Evolutionary conservation across 805 yeast genomes (phyloP).

Genomic region (Cyberlindnera sargentensis): DNA sequence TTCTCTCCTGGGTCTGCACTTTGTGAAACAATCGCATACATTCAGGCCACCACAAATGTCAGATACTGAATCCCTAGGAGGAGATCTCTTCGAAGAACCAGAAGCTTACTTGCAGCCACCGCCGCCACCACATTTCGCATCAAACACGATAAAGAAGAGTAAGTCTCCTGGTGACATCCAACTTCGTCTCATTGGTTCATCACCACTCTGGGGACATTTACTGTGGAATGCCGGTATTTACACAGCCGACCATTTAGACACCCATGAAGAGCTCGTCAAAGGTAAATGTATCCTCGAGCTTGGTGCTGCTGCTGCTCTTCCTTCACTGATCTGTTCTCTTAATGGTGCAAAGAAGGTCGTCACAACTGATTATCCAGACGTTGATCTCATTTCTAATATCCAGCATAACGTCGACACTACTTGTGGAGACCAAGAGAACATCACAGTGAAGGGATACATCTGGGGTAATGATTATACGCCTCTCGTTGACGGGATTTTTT

Average conservation of each 20-base stretch:
- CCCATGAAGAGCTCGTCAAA: slow-evolving; percentile 40
- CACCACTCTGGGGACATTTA: slow-evolving; percentile 95
- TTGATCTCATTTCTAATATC: slow-evolving; percentile 71
- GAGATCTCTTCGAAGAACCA: slow-evolving; percentile 69
- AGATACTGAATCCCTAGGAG: slow-evolving; percentile 29
- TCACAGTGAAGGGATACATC: slow-evolving; percentile 61
- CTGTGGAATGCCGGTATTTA: slow-evolving; percentile 92
- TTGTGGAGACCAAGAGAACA: slow-evolving; percentile 21
- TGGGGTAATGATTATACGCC: slow-evolving; percentile 58
- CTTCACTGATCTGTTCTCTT: slow-evolving; percentile 67
- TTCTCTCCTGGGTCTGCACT: too few relatives aligned
- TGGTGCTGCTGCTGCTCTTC: slow-evolving; percentile 95
- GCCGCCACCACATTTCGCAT: slow-evolving; percentile 57
- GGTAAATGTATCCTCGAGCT: slow-evolving; percentile 74
- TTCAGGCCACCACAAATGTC: slow-evolving; percentile 25
- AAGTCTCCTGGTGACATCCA: slow-evolving; percentile 41
- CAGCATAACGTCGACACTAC: slow-evolving; percentile 54
- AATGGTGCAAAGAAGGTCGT: slow-evolving; percentile 69
- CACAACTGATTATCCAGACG: slow-evolving; percentile 91
- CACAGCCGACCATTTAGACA: slow-evolving; percentile 76
- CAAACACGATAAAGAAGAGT: slow-evolving; percentile 45
- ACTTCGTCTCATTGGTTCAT: slow-evolving; percentile 74
- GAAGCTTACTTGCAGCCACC: slow-evolving; percentile 57
- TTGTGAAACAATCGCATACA: too few relatives aligned
- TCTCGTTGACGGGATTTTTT: slow-evolving; percentile 27